Base-by-base conservation (phyloP, 768 basidiomycete genomes). In the Suillus hirtellus region DNA sequence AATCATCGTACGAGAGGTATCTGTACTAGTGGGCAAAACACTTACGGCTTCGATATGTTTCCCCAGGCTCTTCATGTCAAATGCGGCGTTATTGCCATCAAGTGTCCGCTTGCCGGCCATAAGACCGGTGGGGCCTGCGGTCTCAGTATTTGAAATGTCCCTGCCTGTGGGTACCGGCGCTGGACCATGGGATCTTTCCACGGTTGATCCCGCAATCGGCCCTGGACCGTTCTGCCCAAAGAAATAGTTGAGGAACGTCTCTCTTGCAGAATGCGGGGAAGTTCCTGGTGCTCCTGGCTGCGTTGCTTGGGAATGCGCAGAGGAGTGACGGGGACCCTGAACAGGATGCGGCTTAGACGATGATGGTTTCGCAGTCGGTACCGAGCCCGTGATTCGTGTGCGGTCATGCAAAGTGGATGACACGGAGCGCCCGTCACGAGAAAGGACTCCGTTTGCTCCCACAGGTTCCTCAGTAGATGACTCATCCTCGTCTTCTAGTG, bases 31-130 rank as follows among this genome's bases (percentile, higher is more conserved):
- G 50, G 56, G 12, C 42, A 31, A 37, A 34, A 47, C 9, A 86
- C 93, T 83, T 71, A 98, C 96, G 66, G 96, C 93, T 76, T 99
- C 97, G 64, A 99, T 92, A 71, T 99, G 97, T 77, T 91, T 95
- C 49, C 96, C 95, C 60, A 99, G 81, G 72, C 95, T 97, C 83
- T 95, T 98, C 97, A 99, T 99, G 74, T 99, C 97, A 75, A 88
- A 98, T 54, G 92, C 95, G 61, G 95, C 91, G 69, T 83, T 90
- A 73, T 81, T 90, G 14, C 84, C 90, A 68, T 95, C 92, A 56
- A 92, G 73, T 12, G 81, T 79, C 59, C 84, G 78, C 77, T 86
- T 89, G 15, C 86, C 84, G 21, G 85, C 85, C 84, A 91, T 82
- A 34, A 92, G 72, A 4, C 90, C 90, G 15, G 83, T 77, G 38